Conservation (phyloP, 2,329 filamentous ascomycete genomes). For the Tympanopsis confertula region DNA sequence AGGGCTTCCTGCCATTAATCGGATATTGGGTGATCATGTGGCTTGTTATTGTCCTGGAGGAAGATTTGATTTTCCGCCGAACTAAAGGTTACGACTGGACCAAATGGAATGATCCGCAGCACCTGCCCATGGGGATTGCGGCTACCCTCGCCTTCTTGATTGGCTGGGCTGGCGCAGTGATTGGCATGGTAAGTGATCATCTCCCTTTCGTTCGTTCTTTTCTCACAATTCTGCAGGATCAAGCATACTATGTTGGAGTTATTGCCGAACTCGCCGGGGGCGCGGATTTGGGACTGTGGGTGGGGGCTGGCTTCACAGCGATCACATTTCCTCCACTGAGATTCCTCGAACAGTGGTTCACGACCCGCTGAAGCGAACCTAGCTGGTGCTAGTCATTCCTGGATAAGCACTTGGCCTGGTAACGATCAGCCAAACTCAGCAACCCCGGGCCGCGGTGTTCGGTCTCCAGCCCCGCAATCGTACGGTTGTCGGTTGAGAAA, state of each 20-base stretch:
- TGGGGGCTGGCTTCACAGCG: not conserved
- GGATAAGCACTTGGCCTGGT: too few species aligned
- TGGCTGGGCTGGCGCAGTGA: not conserved
- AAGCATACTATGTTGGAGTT: not conserved
- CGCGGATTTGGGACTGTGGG: not conserved
- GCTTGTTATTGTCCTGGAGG: conserved; percentile 25
- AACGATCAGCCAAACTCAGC: too few species aligned
- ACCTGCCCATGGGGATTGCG: conserved; percentile 25
- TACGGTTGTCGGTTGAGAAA: too few species aligned
- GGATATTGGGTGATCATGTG: conserved; percentile 31
- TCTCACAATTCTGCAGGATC: not conserved
- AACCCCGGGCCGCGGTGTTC: too few species aligned
- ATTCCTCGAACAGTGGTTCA: not conserved
- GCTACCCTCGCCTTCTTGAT: conserved; percentile 8
- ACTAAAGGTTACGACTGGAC: conserved; percentile 24
- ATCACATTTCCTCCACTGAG: not conserved
- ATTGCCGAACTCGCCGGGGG: not conserved
- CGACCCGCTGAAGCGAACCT: too few species aligned
- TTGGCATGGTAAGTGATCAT: not conserved
- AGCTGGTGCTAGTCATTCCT: too few species aligned
- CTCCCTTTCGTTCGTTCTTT: not conserved
- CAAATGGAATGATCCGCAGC: conserved; percentile 21
- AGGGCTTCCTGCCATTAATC: conserved; percentile 30
- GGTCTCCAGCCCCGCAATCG: too few species aligned
- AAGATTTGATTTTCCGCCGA: conserved; percentile 27